phyloP scores from a whole-genome alignment of 345 rosid genomes.

The Balakata baccata region DNA sequence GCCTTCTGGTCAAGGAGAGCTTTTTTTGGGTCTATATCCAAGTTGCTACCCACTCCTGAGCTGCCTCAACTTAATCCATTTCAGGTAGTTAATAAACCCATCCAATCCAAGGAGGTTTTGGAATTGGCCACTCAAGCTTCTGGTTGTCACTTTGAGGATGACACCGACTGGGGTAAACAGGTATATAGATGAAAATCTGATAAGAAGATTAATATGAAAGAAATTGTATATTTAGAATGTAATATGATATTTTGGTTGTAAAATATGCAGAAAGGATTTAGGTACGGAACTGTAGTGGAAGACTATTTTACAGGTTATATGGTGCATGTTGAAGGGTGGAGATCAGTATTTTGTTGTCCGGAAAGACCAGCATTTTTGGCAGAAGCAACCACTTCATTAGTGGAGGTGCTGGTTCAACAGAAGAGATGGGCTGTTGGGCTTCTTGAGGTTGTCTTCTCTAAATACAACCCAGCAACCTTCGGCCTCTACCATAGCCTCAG shows the following conservation, averaged over 20 bases:
- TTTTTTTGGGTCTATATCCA: slow-evolving; percentile 48
- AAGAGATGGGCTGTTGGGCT: slow-evolving; percentile 73
- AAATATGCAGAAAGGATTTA: slow-evolving; percentile 46
- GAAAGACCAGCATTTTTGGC: slow-evolving; percentile 60
- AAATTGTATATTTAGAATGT: too few relatives aligned
- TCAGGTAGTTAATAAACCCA: slow-evolving; percentile 22
- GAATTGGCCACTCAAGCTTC: slow-evolving; percentile 53
- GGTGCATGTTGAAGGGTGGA: slow-evolving; percentile 71
- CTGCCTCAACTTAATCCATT: slow-evolving; percentile 34
- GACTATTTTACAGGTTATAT: slow-evolving; percentile 56
- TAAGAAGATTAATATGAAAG: too few relatives aligned
- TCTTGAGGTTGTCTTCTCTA: slow-evolving; percentile 44
- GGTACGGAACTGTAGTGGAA: slow-evolving; percentile 75
- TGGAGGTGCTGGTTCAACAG: slow-evolving; percentile 48
- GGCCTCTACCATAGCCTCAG: slow-evolving; percentile 32
- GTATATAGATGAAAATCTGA: slow-evolving; percentile 20
- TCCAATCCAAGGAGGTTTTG: slow-evolving; percentile 26
- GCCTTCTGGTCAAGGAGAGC: slow-evolving; percentile 56
- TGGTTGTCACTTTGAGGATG: slow-evolving; percentile 46
- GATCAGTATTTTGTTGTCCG: slow-evolving; percentile 53
- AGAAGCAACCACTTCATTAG: slow-evolving; percentile 42
- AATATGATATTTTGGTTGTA: neutral
- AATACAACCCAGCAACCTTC: slow-evolving; percentile 41
- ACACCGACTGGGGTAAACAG: slow-evolving; percentile 63
- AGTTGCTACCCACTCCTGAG: slow-evolving; percentile 22